These are phyloP conservation scores for Tetratostichococcus sp. DNA, from an alignment of 139 green algal genomes.

Conservation along the genomic window DNA sequence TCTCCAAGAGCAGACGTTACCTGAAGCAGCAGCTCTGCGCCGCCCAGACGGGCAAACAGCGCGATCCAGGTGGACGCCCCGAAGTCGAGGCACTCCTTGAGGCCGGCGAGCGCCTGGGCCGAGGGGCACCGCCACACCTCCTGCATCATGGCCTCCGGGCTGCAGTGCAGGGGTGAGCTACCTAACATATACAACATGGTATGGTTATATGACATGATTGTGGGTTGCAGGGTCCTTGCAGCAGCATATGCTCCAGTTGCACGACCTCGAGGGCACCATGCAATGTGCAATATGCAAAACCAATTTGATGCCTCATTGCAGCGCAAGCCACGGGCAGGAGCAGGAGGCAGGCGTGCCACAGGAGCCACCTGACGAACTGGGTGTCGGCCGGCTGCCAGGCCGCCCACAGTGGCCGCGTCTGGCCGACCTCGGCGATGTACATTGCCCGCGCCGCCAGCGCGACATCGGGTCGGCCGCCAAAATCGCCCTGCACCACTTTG, in stretches of 20 bases:
- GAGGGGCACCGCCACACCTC: constrained; percentile 31
- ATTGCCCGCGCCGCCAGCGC: constrained; percentile 24
- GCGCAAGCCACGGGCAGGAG: too few species aligned
- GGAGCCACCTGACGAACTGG: constrained; percentile 36
- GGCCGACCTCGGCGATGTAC: constrained; percentile 33
- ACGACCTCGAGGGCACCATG: too few species aligned
- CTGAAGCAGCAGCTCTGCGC: constrained; percentile 30
- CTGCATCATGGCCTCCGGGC: constrained; percentile 31
- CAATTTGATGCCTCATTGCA: too few species aligned
- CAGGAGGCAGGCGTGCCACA: too few species aligned
- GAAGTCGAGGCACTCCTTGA: constrained; percentile 41
- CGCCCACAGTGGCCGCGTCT: constrained; percentile 16
- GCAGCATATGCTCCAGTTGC: too few species aligned
- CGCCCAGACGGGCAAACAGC: constrained; percentile 33
- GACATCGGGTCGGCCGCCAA: background rate
- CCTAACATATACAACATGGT: too few species aligned
- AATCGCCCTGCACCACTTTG: background rate
- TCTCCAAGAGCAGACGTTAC: constrained; percentile 1
- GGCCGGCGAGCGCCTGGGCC: constrained; percentile 13
- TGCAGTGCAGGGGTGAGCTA: constrained; percentile 3
- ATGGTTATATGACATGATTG: too few species aligned
- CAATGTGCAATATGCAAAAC: too few species aligned
- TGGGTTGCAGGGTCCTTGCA: too few species aligned
- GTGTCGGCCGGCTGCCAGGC: constrained; percentile 25
- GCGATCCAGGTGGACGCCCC: constrained; percentile 22